phyloP scores from a whole-genome alignment of 2,329 filamentous ascomycete genomes.

The Aspergillus flavus region DNA sequence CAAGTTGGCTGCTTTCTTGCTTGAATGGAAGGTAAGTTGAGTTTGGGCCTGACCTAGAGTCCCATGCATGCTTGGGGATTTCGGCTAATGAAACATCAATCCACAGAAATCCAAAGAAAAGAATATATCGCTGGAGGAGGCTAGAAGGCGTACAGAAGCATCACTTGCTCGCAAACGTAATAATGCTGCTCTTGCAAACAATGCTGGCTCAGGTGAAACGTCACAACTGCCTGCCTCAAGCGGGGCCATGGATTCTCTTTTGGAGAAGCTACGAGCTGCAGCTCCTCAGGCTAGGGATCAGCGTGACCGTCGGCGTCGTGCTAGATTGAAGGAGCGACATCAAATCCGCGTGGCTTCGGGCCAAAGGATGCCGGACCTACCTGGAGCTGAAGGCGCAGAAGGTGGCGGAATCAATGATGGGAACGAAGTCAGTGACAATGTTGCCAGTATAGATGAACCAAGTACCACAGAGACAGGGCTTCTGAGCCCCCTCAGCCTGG shows the following conservation, averaged over 20 bases:
- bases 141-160: conserved; percentile 79
- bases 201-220: conserved; percentile 45
- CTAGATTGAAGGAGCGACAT: conserved; percentile 85
- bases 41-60: neutral
- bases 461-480: conserved; percentile 40
- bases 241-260: conserved; percentile 91
- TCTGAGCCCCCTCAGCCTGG: conserved; percentile 53
- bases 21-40: conserved; percentile 77
- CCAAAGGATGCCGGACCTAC: conserved; percentile 77
- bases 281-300: conserved; percentile 88
- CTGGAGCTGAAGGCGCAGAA: conserved; percentile 60
- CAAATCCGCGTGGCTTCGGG: conserved; percentile 88
- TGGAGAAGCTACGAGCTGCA: conserved; percentile 92
- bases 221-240: conserved; percentile 71
- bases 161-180: conserved; percentile 83
- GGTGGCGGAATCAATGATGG: conserved; percentile 52
- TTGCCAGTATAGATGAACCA: conserved; percentile 40
- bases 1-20: conserved; percentile 86
- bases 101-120: conserved; percentile 81
- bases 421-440: conserved; percentile 31
- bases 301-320: conserved; percentile 82
- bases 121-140: conserved; percentile 82
- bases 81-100: conserved; percentile 12
- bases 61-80: neutral
- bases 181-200: conserved; percentile 67